phyloP scores from a whole-genome alignment of 2,329 filamentous ascomycete genomes.

The Macroventuria anomochaeta region DNA sequence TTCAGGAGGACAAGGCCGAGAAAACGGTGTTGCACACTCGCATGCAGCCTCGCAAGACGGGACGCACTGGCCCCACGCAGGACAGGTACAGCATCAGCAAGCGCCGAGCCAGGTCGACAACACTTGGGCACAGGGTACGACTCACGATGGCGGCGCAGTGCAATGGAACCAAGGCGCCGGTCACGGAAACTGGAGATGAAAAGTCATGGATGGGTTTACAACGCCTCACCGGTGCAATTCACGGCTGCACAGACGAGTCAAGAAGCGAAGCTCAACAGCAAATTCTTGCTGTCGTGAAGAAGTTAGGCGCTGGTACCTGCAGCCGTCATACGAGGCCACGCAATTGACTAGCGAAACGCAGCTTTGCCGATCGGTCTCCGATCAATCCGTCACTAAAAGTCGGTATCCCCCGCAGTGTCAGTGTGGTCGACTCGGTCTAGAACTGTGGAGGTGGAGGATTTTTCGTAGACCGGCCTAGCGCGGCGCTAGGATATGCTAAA shows the following conservation, averaged over 20 bases:
- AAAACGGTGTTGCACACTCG: conserved; percentile 5
- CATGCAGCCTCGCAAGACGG: conserved; percentile 7
- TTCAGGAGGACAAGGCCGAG: conserved; percentile 3
- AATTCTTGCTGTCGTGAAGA: background rate
- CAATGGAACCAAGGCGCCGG: conserved; percentile 5
- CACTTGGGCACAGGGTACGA: background rate
- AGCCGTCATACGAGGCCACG: conserved; percentile 5
- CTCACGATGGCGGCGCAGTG: conserved; percentile 12
- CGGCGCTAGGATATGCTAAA: background rate
- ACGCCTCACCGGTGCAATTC: background rate
- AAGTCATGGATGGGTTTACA: background rate
- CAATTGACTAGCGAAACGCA: conserved; percentile 3
- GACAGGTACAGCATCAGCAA: conserved; percentile 8
- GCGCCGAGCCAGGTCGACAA: conserved; percentile 6
- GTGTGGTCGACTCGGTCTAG: conserved; percentile 1
- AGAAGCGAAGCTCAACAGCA: conserved; percentile 4
- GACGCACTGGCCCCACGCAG: conserved; percentile 5
- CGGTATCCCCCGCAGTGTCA: conserved; percentile 2
- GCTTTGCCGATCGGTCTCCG: conserved; percentile 8
- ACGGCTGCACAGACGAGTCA: background rate
- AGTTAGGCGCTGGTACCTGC: background rate
- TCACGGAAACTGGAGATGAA: conserved; percentile 12
- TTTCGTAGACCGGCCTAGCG: background rate
- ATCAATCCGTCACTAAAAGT: background rate
- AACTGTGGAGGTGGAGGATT: conserved; percentile 10